phyloP scores from a whole-genome alignment of 1,139 yeast genomes.

The Ashbya aceris region DNA sequence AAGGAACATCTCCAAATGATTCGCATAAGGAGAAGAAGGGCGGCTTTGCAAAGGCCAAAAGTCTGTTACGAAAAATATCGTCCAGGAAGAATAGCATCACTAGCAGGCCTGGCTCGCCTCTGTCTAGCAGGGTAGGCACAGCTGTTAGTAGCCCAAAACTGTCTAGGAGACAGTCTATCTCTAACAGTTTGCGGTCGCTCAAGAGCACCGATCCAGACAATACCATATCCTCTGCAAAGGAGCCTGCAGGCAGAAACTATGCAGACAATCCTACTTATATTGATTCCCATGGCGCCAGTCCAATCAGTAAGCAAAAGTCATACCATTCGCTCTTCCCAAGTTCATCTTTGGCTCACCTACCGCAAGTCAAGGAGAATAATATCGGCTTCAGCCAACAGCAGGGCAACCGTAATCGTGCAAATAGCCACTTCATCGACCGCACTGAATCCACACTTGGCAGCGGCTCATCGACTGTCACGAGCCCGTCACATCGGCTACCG shows the following conservation, averaged over 20 bases:
- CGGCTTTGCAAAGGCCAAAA: conserved; percentile 13
- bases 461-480: not conserved
- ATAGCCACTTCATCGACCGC: not conserved
- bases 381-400: not conserved
- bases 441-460: not conserved
- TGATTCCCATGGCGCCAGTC: not conserved
- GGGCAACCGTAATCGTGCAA: not conserved
- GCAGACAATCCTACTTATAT: not conserved
- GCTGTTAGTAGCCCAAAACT: not conserved
- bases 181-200: not conserved
- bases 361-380: not conserved
- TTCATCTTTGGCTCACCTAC: conserved; percentile 6
- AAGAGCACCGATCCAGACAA: not conserved
- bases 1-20: too few relatives aligned
- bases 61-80: conserved; percentile 8
- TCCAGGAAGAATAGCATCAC: not conserved
- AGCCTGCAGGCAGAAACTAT: not conserved
- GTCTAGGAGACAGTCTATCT: not conserved
- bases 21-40: not conserved
- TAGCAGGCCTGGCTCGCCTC: not conserved
- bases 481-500: not conserved
- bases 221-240: too few relatives aligned
- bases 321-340: conserved; percentile 14
- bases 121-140: not conserved
- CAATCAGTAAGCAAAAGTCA: conserved; percentile 6